Evolutionary conservation across 257 asterid species (phyloP).

Genomic region (Ballota nigra): DNA sequence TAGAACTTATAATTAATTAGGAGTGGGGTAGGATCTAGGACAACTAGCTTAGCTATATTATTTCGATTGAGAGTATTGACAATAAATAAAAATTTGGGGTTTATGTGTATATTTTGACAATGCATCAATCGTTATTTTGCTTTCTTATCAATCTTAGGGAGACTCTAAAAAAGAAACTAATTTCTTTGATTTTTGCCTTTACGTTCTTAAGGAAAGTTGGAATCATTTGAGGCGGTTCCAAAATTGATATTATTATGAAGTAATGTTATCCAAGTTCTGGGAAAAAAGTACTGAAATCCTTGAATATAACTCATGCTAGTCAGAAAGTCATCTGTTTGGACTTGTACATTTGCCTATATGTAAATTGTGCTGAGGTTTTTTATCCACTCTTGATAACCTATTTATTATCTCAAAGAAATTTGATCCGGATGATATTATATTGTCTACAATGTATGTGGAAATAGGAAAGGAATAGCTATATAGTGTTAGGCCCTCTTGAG

Average conservation of each 20-base stretch:
- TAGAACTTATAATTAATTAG: too few relatives aligned
- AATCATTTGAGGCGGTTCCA: not conserved
- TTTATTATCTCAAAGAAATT: not conserved
- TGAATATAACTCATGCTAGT: not conserved
- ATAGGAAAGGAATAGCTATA: not conserved
- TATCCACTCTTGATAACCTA: not conserved
- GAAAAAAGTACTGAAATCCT: not conserved
- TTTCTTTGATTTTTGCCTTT: not conserved
- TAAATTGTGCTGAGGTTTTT: not conserved
- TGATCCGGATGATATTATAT: not conserved
- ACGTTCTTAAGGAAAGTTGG: not conserved
- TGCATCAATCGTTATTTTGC: not conserved
- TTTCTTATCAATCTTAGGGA: not conserved
- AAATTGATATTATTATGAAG: not conserved
- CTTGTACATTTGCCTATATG: not conserved
- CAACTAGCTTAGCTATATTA: too few relatives aligned
- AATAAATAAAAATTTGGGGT: too few relatives aligned
- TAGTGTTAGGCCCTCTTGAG: not conserved
- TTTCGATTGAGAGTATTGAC: too few relatives aligned
- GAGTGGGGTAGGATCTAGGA: too few relatives aligned
- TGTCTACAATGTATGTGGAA: not conserved
- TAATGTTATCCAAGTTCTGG: too few relatives aligned
- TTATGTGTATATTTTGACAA: not conserved
- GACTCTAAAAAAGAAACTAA: not conserved
- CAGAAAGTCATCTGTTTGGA: not conserved